A percentile compares a stretch with the other conserved stretches of the same genome.
Evolutionary conservation across 1,284 basidiomycete species (phyloP).

Genomic region (Neolentinus lepideus): DNA sequence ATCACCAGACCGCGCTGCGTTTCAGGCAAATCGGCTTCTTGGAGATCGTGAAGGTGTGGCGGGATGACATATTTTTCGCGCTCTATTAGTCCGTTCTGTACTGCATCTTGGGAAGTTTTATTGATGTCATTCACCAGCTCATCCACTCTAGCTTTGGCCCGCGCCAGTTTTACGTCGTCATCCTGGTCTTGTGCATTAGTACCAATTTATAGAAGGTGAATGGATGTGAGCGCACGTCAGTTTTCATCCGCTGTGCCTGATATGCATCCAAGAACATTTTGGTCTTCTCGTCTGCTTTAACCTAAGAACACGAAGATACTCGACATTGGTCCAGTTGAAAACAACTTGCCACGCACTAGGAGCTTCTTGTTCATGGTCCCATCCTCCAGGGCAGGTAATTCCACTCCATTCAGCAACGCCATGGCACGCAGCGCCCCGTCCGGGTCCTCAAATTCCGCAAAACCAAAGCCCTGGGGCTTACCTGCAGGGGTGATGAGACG

Average conservation of each 20-base stretch:
- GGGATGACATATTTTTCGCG: conserved; percentile 84
- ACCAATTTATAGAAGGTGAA: neutral
- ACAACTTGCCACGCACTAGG: conserved; percentile 49
- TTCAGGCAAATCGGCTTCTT: conserved; percentile 94
- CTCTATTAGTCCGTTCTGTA: conserved; percentile 59
- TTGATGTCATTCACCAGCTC: conserved; percentile 36
- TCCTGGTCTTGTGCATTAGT: too few relatives aligned
- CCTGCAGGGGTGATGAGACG: conserved; percentile 84
- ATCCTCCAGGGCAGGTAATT: conserved; percentile 83
- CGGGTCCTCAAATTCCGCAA: conserved; percentile 88
- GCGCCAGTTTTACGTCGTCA: conserved; percentile 50
- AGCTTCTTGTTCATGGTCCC: conserved; percentile 82
- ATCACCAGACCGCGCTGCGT: conserved; percentile 90
- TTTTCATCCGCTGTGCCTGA: conserved; percentile 68
- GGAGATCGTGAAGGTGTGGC: conserved; percentile 89
- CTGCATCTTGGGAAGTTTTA: conserved; percentile 56
- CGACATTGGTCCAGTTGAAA: conserved; percentile 26
- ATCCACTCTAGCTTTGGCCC: conserved; percentile 35
- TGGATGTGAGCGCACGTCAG: conserved; percentile 50
- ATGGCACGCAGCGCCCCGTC: conserved; percentile 83
- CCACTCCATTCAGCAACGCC: conserved; percentile 73
- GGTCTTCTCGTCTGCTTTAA: conserved; percentile 94
- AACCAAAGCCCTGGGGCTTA: conserved; percentile 93
- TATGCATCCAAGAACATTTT: conserved; percentile 82
- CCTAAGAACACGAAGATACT: conserved; percentile 32